Evolutionary conservation across 805 yeast genomes (phyloP).

Genomic region (Kodamaea laetipori): DNA sequence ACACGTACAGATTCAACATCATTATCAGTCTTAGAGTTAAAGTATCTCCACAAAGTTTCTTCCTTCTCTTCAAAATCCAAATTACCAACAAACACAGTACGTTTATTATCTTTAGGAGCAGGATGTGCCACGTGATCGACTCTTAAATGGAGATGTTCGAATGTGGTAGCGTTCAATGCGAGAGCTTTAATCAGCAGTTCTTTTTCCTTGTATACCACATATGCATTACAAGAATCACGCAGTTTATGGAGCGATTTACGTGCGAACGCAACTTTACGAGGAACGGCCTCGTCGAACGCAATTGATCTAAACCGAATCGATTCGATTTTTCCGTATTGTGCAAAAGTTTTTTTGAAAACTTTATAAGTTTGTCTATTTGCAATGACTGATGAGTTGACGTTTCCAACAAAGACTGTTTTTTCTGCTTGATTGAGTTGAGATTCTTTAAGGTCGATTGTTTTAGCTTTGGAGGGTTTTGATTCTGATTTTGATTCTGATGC

Average conservation of each 20-base stretch:
- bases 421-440: slow-evolving; percentile 81
- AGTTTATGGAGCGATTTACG: slow-evolving; percentile 73
- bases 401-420: slow-evolving; percentile 85
- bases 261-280: slow-evolving; percentile 89
- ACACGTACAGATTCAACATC: slow-evolving; percentile 87
- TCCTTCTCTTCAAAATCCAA: slow-evolving; percentile 91
- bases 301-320: slow-evolving; percentile 91
- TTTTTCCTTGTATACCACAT: slow-evolving; percentile 71
- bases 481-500: slow-evolving; percentile 11
- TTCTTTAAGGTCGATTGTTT: slow-evolving; percentile 60
- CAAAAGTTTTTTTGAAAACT: slow-evolving; percentile 65
- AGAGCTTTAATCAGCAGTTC: slow-evolving; percentile 50
- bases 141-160: slow-evolving; percentile 74
- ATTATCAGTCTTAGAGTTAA: slow-evolving; percentile 46
- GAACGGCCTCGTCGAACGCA: slow-evolving; percentile 82
- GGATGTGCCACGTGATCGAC: slow-evolving; percentile 96
- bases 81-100: slow-evolving; percentile 90
- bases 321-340: slow-evolving; percentile 54
- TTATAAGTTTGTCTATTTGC: slow-evolving; percentile 62
- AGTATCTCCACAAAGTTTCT: slow-evolving; percentile 84
- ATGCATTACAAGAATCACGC: slow-evolving; percentile 84
- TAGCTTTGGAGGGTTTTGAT: slow-evolving; percentile 38
- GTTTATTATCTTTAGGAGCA: slow-evolving; percentile 75
- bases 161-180: slow-evolving; percentile 65
- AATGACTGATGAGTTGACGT: slow-evolving; percentile 67